Percentiles rank a stretch among this genome's conserved stretches.
These are phyloP conservation scores for Ceratocystiopsis sp. DNA, from an alignment of 2,329 filamentous ascomycete genomes.

Conservation along the genomic window DNA sequence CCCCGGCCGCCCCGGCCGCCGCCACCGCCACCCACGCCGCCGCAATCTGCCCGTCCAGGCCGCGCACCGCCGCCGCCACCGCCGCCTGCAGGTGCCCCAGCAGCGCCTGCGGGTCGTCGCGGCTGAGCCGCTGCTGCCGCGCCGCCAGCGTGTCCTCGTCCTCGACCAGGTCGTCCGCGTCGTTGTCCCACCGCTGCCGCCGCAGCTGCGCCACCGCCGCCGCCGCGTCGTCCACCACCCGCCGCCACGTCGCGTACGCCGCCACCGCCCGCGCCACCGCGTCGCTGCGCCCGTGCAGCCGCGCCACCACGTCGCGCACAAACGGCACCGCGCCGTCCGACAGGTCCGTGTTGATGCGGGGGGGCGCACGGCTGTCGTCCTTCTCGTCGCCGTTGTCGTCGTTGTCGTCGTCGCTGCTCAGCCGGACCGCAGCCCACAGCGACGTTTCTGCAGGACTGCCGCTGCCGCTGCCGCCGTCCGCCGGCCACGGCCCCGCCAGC, in stretches of 20 bases:
- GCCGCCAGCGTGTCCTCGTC: conserved; percentile 54
- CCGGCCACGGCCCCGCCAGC: conserved; percentile 23
- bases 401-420: no score
- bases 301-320: conserved; percentile 49
- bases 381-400: no score
- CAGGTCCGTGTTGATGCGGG: conserved; percentile 42
- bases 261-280: conserved; percentile 44
- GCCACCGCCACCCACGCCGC: conserved; percentile 30
- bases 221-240: conserved; percentile 51
- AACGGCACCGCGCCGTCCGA: conserved; percentile 48
- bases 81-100: conserved; percentile 17
- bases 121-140: conserved; percentile 50
- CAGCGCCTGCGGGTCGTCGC: conserved; percentile 31
- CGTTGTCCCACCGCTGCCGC: conserved; percentile 58
- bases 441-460: no score
- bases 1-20: conserved; percentile 24
- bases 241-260: conserved; percentile 55
- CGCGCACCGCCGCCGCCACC: conserved; percentile 18
- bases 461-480: no score
- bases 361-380: background rate
- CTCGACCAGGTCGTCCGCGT: conserved; percentile 56
- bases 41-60: conserved; percentile 38
- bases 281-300: conserved; percentile 55
- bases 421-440: no score
- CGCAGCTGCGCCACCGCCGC: conserved; percentile 46